These are phyloP conservation scores for Flaveria trinervia DNA, from an alignment of 129 eudicot genomes.

Conservation along the genomic window DNA sequence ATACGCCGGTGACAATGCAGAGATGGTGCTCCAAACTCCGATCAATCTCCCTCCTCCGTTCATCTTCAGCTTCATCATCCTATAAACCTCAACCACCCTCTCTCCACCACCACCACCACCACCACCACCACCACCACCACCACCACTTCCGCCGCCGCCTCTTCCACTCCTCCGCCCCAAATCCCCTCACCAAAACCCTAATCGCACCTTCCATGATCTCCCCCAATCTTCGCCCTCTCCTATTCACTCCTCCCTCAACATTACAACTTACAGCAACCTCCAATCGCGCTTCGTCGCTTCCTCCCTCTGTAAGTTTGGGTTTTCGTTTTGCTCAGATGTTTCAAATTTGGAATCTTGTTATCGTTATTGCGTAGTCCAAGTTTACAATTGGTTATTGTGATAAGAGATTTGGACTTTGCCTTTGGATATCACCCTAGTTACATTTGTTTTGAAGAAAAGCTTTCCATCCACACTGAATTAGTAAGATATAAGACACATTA, in stretches of 20 bases:
- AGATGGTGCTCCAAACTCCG: conserved; percentile 74
- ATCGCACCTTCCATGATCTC: conserved; percentile 24
- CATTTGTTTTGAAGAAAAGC: neutral
- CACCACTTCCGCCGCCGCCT: conserved; percentile 42
- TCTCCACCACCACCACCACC: conserved; percentile 34
- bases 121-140: conserved; percentile 34
- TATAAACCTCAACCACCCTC: conserved; percentile 28
- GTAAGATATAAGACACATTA: neutral
- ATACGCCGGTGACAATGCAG: conserved; percentile 45
- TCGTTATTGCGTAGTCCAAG: neutral
- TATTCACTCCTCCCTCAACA: conserved; percentile 30
- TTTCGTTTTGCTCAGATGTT: neutral
- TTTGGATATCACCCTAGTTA: conserved; percentile 7
- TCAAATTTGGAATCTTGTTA: neutral
- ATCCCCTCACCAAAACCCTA: conserved; percentile 41
- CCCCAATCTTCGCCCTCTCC: conserved; percentile 39
- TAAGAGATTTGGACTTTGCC: neutral
- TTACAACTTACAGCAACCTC: conserved; percentile 19
- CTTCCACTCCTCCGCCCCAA: conserved; percentile 42
- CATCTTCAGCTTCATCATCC: conserved; percentile 18
- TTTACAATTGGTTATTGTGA: neutral
- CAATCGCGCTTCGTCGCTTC: conserved; percentile 27
- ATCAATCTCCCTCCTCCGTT: conserved; percentile 44
- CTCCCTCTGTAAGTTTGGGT: conserved; percentile 50
- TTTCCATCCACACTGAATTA: neutral